These are phyloP conservation scores for Metschnikowia gruessii DNA, from an alignment of 805 yeast genomes.

Conservation along the genomic window DNA sequence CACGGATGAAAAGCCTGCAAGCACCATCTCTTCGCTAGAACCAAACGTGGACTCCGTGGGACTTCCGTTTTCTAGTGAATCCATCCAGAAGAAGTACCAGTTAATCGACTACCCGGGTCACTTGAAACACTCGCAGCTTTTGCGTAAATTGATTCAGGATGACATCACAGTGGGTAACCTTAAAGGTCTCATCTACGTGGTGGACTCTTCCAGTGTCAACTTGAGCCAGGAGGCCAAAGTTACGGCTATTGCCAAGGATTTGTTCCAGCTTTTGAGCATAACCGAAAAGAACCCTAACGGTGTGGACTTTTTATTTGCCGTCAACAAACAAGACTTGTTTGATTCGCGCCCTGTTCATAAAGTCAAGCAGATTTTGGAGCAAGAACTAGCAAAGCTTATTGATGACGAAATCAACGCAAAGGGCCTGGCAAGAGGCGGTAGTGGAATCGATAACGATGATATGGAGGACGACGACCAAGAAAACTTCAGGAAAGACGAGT, in stretches of 20 bases:
- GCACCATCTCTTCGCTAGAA: conserved; percentile 40
- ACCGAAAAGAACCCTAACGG: conserved; percentile 70
- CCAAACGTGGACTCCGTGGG: conserved; percentile 29
- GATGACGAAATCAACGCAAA: conserved; percentile 37
- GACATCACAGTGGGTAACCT: conserved; percentile 40
- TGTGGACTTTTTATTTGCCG: conserved; percentile 69
- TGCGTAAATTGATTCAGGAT: conserved; percentile 47
- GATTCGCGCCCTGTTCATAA: conserved; percentile 70
- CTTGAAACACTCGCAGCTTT: conserved; percentile 60
- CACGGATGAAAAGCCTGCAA: conserved; percentile 14
- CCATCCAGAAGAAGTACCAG: conserved; percentile 40
- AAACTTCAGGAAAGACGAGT: conserved; percentile 30
- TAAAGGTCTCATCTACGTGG: conserved; percentile 68
- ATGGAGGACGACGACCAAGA: conserved; percentile 31
- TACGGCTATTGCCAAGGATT: conserved; percentile 50
- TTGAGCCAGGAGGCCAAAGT: conserved; percentile 36
- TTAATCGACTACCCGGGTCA: conserved; percentile 90
- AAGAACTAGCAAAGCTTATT: conserved; percentile 58
- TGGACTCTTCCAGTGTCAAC: conserved; percentile 68
- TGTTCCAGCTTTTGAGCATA: conserved; percentile 55
- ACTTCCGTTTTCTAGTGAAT: conserved; percentile 36
- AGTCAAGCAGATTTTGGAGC: conserved; percentile 57
- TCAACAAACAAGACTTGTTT: conserved; percentile 84
- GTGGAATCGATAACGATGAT: conserved; percentile 39
- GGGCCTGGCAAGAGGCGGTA: conserved; percentile 28